These are phyloP conservation scores for Hyaloscypha hepaticicola DNA, from an alignment of 495 filamentous ascomycete species.

Conservation along the genomic window DNA sequence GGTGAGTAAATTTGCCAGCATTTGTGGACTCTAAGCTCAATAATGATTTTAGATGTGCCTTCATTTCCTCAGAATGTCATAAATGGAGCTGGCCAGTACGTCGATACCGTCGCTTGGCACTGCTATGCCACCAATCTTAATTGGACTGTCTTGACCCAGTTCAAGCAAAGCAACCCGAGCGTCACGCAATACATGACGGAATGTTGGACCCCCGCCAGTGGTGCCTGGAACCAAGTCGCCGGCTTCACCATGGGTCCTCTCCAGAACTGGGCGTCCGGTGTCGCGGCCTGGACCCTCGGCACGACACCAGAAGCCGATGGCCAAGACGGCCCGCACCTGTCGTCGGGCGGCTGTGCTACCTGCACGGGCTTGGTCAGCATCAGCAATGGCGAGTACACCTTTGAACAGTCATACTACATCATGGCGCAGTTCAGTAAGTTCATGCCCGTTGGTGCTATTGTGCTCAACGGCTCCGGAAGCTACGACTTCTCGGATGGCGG, in stretches of 20 bases:
- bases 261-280: conserved; percentile 55
- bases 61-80: conserved; percentile 51
- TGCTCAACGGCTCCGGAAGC: conserved; percentile 47
- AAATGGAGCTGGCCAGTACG: conserved; percentile 41
- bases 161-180: conserved; percentile 45
- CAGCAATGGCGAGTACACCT: conserved; percentile 43
- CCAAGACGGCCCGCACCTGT: conserved; percentile 52
- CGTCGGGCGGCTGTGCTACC: conserved; percentile 45
- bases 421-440: conserved; percentile 58
- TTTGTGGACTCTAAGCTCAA: background rate
- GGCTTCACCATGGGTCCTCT: conserved; percentile 56
- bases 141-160: conserved; percentile 51
- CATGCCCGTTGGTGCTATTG: conserved; percentile 49
- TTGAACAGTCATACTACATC: conserved; percentile 54
- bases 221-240: conserved; percentile 49
- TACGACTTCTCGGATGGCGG: conserved; percentile 47
- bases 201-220: conserved; percentile 50
- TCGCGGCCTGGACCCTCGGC: conserved; percentile 54
- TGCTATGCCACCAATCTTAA: conserved; percentile 50
- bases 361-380: conserved; percentile 53
- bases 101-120: conserved; percentile 54
- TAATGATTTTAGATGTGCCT: conserved; percentile 32
- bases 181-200: conserved; percentile 59
- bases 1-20: conserved; percentile 31
- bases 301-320: conserved; percentile 47